Percentiles rank a stretch among this genome's conserved stretches.
phyloP scores from a whole-genome alignment of 139 green algal species.

The Chlorella sp. region DNA sequence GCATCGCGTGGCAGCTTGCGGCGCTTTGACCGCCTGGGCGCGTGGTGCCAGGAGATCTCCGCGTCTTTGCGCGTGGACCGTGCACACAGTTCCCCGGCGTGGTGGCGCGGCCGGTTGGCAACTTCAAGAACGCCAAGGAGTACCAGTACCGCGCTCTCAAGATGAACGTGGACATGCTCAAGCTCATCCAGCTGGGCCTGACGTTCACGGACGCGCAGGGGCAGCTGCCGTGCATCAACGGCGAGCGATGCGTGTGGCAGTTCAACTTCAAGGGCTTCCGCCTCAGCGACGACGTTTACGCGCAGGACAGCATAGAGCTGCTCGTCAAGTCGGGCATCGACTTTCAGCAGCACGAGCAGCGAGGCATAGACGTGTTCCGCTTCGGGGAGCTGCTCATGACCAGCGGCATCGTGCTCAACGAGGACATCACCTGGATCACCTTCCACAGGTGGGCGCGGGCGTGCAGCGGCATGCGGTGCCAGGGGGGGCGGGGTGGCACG shows the following conservation, averaged over 20 bases:
- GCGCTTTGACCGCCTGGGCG: not conserved
- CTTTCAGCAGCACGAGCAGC: conserved; percentile 80
- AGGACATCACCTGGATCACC: conserved; percentile 68
- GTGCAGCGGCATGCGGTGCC: too few relatives aligned
- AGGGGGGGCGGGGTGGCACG: too few relatives aligned
- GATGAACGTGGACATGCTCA: conserved; percentile 99
- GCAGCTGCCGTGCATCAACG: conserved; percentile 74
- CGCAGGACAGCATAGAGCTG: conserved; percentile 95
- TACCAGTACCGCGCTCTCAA: conserved; percentile 91
- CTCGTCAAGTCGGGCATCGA: conserved; percentile 95
- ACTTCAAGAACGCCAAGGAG: conserved; percentile 92
- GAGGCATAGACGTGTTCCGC: conserved; percentile 85
- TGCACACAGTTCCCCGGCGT: conserved; percentile 81
- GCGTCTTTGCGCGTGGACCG: too few relatives aligned
- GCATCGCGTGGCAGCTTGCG: not conserved
- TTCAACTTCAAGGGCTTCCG: conserved; percentile 99
- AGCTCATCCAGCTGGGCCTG: conserved; percentile 98
- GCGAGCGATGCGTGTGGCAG: conserved; percentile 94
- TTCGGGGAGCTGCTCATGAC: conserved; percentile 98
- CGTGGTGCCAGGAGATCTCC: not conserved
- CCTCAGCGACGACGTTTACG: conserved; percentile 92
- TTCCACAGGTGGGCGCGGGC: conserved; percentile 40
- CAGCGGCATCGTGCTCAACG: conserved; percentile 93
- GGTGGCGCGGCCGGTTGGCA: conserved; percentile 88
- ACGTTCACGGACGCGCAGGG: conserved; percentile 92